Evolutionary conservation across 148 eudicot species (phyloP).

Genomic region (Gaultheria prostrata): DNA sequence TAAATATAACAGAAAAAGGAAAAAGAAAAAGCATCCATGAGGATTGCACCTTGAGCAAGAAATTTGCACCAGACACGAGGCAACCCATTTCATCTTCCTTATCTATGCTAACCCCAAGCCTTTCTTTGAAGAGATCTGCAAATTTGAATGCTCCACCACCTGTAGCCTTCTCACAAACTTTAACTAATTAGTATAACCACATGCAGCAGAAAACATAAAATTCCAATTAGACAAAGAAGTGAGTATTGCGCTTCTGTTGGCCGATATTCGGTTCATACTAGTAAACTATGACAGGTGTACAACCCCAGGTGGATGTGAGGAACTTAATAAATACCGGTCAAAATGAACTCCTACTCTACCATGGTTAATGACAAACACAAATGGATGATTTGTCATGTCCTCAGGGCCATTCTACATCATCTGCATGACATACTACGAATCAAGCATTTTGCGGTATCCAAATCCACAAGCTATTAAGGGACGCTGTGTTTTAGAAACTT

Average conservation of each 20-base stretch:
- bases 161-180: slow-evolving; percentile 74
- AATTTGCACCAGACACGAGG: slow-evolving; percentile 94
- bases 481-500: too few relatives aligned
- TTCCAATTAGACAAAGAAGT: neutral
- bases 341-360: neutral
- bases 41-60: slow-evolving; percentile 76
- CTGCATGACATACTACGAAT: neutral
- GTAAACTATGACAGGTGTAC: neutral
- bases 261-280: neutral
- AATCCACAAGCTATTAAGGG: too few relatives aligned
- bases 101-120: slow-evolving; percentile 92
- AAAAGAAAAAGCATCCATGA: neutral
- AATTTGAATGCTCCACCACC: slow-evolving; percentile 97
- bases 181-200: slow-evolving; percentile 21
- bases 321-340: neutral
- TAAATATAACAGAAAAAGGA: neutral
- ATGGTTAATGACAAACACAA: neutral
- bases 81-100: slow-evolving; percentile 97
- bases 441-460: neutral
- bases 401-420: neutral
- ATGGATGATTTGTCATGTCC: neutral
- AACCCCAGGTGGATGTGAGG: neutral
- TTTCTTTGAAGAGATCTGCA: slow-evolving; percentile 91
- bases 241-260: neutral
- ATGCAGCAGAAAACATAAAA: neutral